These are phyloP conservation scores for Capillidium rhysosporum DNA, from an alignment of 371 early-diverging fungal species.

Conservation along the genomic window DNA sequence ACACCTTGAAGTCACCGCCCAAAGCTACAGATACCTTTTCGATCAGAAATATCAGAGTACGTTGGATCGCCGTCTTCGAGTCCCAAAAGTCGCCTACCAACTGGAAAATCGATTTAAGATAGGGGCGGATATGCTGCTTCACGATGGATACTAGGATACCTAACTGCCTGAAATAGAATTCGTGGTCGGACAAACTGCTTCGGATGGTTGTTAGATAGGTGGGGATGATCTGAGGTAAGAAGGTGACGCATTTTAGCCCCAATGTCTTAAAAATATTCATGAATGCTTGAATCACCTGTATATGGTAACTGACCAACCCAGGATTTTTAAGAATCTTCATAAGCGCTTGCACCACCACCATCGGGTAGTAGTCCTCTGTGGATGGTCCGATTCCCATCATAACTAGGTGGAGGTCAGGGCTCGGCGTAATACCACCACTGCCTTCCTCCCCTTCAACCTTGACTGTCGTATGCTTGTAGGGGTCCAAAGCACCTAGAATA, in stretches of 20 bases:
- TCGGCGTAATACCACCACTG: conserved; percentile 32
- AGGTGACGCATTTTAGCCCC: conserved; percentile 59
- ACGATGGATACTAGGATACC: conserved; percentile 70
- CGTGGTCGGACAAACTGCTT: conserved; percentile 57
- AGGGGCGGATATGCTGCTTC: conserved; percentile 72
- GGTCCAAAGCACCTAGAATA: conserved; percentile 89
- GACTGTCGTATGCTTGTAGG: conserved; percentile 67
- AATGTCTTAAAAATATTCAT: conserved; percentile 84
- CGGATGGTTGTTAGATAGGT: conserved; percentile 53
- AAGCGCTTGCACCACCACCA: conserved; percentile 72
- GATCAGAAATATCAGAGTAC: conserved; percentile 58
- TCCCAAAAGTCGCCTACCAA: conserved; percentile 68
- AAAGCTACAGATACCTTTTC: conserved; percentile 72
- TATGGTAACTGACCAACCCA: conserved; percentile 61
- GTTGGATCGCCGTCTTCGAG: conserved; percentile 45
- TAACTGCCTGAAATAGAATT: conserved; percentile 75
- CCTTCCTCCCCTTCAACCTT: conserved; percentile 11
- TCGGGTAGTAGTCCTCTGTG: conserved; percentile 68
- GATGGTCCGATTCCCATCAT: conserved; percentile 58
- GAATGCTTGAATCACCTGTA: conserved; percentile 77
- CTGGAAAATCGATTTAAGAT: conserved; percentile 57
- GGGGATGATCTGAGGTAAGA: conserved; percentile 58
- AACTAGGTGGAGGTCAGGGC: conserved; percentile 29
- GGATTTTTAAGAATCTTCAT: conserved; percentile 78
- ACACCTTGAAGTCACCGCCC: conserved; percentile 72